Conservation (phyloP, 208 protist genomes). For the Angomonas ambiguus region DNA sequence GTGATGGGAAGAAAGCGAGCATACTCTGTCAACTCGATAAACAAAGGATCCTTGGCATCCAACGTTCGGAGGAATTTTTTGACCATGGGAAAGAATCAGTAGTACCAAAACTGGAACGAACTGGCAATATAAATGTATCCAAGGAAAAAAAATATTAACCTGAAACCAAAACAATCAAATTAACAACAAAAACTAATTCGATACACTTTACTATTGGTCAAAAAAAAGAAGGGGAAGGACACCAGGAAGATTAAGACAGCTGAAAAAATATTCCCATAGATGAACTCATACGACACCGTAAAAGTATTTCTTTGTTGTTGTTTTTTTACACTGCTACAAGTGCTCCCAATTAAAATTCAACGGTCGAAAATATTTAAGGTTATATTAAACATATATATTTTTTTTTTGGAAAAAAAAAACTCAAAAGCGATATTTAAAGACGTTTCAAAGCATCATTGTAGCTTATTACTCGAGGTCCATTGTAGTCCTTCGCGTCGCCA, state of each 20-base stretch:
- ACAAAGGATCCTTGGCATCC: not conserved
- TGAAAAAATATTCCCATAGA: no score
- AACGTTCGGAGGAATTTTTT: not conserved
- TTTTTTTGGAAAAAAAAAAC: slow-evolving; percentile 12
- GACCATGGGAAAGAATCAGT: not conserved
- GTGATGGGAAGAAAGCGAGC: not conserved
- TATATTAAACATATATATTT: slow-evolving; percentile 12
- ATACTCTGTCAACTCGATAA: not conserved
- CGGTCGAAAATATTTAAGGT: no score
- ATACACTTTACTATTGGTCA: no score
- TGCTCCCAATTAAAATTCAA: not conserved
- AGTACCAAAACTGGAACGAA: not conserved
- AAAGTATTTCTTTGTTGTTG: no score
- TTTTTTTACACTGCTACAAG: no score
- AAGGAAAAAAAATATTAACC: not conserved
- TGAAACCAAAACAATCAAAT: no score
- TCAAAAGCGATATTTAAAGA: slow-evolving; percentile 3
- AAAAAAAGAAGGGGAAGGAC: no score
- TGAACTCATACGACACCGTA: no score
- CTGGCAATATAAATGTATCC: not conserved
- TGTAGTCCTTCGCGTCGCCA: slow-evolving; percentile 60
- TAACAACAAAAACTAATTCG: no score
- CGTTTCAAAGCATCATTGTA: slow-evolving; percentile 39
- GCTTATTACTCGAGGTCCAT: slow-evolving; percentile 59
- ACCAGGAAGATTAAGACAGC: no score